Percentiles rank a stretch among this genome's conserved stretches.
Conservation (phyloP, 106 monocot species). For the Cymbidium sinense region DNA sequence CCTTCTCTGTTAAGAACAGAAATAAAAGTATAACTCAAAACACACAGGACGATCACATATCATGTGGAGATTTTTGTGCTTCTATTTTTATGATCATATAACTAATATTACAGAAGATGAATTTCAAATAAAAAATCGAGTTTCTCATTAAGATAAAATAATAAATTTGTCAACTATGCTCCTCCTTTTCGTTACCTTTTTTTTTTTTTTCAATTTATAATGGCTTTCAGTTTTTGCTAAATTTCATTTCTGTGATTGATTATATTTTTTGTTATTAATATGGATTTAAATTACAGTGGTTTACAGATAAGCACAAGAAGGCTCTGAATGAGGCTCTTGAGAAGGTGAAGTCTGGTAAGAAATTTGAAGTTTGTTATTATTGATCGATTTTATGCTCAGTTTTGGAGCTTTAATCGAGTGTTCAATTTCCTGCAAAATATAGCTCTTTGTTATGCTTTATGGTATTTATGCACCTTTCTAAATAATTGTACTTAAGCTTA, state of each 20-base stretch:
- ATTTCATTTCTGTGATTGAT: too few species aligned
- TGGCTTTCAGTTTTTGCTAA: too few species aligned
- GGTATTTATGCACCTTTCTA: neutral
- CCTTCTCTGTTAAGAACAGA: neutral
- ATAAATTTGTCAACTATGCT: too few species aligned
- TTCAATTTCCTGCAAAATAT: neutral
- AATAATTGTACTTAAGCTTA: neutral
- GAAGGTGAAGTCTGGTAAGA: constrained; percentile 76
- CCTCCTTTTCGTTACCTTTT: neutral
- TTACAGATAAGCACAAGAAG: constrained; percentile 55
- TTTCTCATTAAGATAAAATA: too few species aligned
- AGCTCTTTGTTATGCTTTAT: neutral
- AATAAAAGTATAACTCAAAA: too few species aligned
- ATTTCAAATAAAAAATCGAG: too few species aligned
- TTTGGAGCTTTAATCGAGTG: neutral
- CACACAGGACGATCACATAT: neutral
- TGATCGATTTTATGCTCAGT: too few species aligned
- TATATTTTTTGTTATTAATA: neutral
- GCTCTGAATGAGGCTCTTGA: constrained; percentile 76
- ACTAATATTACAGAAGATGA: too few species aligned
- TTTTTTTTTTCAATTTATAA: neutral
- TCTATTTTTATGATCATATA: neutral
- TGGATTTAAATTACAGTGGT: constrained; percentile 39
- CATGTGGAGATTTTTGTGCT: too few species aligned
- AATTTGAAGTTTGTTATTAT: neutral